Conservation (phyloP, 2,329 filamentous ascomycete genomes). For the Colletotrichum liriopes region DNA sequence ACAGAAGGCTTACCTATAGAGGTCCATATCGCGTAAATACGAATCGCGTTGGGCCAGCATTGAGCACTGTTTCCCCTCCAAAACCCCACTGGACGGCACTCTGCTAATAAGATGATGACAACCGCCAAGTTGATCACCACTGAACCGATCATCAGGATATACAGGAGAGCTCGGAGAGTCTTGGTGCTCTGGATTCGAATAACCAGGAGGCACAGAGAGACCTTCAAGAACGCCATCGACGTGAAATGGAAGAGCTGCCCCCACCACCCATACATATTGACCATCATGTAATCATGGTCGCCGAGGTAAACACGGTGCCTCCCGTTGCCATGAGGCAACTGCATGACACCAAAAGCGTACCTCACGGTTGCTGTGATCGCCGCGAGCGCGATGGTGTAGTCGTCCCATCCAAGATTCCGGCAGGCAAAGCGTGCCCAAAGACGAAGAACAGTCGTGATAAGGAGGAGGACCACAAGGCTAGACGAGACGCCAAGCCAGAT, state of each 20-base stretch:
- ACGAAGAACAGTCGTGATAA: slow-evolving; percentile 51
- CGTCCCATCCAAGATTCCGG: slow-evolving; percentile 54
- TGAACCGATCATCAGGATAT: slow-evolving; percentile 50
- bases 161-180: slow-evolving; percentile 50
- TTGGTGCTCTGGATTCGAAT: slow-evolving; percentile 57
- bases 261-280: slow-evolving; percentile 57
- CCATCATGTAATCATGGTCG: slow-evolving; percentile 50
- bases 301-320: slow-evolving; percentile 55
- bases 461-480: slow-evolving; percentile 50
- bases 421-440: slow-evolving; percentile 50
- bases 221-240: slow-evolving; percentile 57
- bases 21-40: slow-evolving; percentile 53
- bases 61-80: slow-evolving; percentile 24
- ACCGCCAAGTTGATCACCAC: slow-evolving; percentile 50
- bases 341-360: slow-evolving; percentile 52
- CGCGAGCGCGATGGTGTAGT: slow-evolving; percentile 53
- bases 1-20: slow-evolving; percentile 47
- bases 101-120: slow-evolving; percentile 52
- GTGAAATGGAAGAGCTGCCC: slow-evolving; percentile 58
- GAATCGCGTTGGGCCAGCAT: slow-evolving; percentile 52
- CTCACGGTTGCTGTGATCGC: slow-evolving; percentile 50
- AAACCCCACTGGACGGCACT: slow-evolving; percentile 49
- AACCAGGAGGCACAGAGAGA: slow-evolving; percentile 58
- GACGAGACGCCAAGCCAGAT: slow-evolving; percentile 51
- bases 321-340: slow-evolving; percentile 55